phyloP scores from a whole-genome alignment of 148 eudicot genomes.

The Heliamphora exappendiculata region DNA sequence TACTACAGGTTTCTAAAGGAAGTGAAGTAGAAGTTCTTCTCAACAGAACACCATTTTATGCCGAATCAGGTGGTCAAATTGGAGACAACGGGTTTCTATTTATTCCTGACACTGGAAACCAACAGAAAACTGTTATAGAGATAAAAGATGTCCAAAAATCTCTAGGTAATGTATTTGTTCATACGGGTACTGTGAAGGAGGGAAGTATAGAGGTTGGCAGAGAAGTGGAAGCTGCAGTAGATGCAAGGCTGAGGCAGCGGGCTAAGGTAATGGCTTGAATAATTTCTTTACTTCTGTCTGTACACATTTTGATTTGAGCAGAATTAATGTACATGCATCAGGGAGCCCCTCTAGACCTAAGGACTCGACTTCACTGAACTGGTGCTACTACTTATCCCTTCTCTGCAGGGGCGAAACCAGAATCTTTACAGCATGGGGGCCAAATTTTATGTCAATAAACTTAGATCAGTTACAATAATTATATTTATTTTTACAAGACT shows the following conservation, averaged over 20 bases:
- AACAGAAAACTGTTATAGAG: conserved; percentile 53
- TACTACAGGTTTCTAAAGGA: conserved; percentile 62
- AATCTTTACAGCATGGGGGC: no score
- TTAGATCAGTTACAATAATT: no score
- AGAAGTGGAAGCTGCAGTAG: conserved; percentile 88
- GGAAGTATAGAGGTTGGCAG: conserved; percentile 72
- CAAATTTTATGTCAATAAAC: no score
- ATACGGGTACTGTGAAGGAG: conserved; percentile 59
- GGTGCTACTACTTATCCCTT: no score
- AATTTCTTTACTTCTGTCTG: neutral
- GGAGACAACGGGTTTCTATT: conserved; percentile 82
- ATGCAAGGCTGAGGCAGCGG: conserved; percentile 77
- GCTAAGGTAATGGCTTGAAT: conserved; percentile 50
- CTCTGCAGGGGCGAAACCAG: no score
- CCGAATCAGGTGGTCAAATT: conserved; percentile 99
- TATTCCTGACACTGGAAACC: conserved; percentile 38
- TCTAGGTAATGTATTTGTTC: conserved; percentile 66
- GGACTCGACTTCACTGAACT: no score
- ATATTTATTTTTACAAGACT: no score
- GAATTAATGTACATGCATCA: neutral
- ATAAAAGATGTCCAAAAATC: conserved; percentile 82
- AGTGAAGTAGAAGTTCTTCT: conserved; percentile 80
- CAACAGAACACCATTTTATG: conserved; percentile 90
- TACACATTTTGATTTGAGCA: neutral
- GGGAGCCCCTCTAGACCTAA: no score